Base-by-base conservation (phyloP, 192 early-diverging fungal species). In the Rhizoclosmatium globosum region DNA sequence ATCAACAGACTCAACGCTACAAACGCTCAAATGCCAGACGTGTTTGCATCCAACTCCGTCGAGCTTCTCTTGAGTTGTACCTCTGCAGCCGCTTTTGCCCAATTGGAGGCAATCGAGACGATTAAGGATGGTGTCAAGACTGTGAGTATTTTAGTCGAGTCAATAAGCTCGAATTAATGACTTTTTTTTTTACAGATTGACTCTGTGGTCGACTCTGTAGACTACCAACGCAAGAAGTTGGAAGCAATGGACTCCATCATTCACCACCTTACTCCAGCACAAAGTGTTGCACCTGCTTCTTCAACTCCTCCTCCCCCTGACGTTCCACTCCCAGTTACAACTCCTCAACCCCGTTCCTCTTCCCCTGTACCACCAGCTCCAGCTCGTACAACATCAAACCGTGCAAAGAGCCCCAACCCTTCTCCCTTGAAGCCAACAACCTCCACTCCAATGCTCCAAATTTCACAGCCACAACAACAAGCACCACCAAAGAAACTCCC, bases 101-200 rank as follows among this genome's bases (percentile, higher is more conserved):
- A 89, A 72, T 46, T 89, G 56, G 84, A 89, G 60, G 83, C 74
- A 39, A 85, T 84, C 75, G 88, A 89, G 42, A 79, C 76, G 3
- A 79, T 89, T 47, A 71, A 80, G 19, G 88, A 89, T 77, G 88
- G 88, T 3, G 50, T 89, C 53, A 86, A 89, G 64, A 89, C 88
- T 79, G 85, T 88, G 79, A 50, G 4, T 50, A 50, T 50, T 50
- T 50, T 15, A 50, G 15, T 4, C 38, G 2, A 7, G 3, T 75
- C 11, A 21, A 21, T 31, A 13, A 64, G 43, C 19, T 68, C 67
- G 4, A 13, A 4, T 53, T 9, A 3, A n/a, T 62, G 72, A 60
- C 66, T 59, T 61, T 66, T 50, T n/a, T 76, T n/a, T 76, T 76
- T 67, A n/a, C n/a, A n/a, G n/a, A n/a, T n/a, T n/a, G n/a, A n/a